A percentile compares a stretch with the other conserved stretches of the same genome.
phyloP scores from a whole-genome alignment of 208 protist genomes.

The Leishmania amazonensis region DNA sequence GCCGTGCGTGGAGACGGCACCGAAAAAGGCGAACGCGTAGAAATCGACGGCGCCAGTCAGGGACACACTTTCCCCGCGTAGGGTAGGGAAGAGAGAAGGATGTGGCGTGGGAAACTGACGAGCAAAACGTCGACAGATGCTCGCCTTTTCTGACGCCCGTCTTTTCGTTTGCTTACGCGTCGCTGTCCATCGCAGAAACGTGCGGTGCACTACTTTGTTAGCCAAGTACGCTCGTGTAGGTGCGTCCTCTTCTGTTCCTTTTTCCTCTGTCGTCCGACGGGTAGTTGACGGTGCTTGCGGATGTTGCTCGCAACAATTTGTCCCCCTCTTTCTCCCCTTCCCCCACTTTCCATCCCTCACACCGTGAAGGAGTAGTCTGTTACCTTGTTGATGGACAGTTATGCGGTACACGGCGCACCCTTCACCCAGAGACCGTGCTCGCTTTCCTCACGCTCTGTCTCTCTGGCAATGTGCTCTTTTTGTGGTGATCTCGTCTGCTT shows the following conservation, averaged over 20 bases:
- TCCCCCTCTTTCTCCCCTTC: not conserved
- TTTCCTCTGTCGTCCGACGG: not conserved
- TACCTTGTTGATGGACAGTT: not conserved
- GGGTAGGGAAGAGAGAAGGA: not conserved
- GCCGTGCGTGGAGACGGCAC: not conserved
- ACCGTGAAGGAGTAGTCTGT: not conserved
- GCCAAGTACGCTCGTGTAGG: not conserved
- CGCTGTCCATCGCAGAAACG: too few species aligned
- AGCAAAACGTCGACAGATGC: not conserved
- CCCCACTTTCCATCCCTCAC: not conserved
- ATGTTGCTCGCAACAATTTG: not conserved
- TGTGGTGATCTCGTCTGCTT: not conserved
- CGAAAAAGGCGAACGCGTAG: constrained; percentile 4
- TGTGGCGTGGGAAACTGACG: not conserved
- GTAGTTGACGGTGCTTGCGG: not conserved
- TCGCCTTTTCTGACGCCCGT: not conserved
- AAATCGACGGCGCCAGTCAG: too few species aligned
- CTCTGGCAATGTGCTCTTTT: not conserved
- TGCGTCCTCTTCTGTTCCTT: not conserved
- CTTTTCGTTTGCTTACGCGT: too few species aligned
- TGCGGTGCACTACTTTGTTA: too few species aligned
- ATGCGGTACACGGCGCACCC: not conserved
- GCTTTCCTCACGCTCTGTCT: not conserved
- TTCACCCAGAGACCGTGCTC: not conserved
- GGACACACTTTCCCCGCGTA: not conserved